These are phyloP conservation scores for Aphanomyces stellatus DNA, from an alignment of 352 stramenopile genomes.

Conservation along the genomic window DNA sequence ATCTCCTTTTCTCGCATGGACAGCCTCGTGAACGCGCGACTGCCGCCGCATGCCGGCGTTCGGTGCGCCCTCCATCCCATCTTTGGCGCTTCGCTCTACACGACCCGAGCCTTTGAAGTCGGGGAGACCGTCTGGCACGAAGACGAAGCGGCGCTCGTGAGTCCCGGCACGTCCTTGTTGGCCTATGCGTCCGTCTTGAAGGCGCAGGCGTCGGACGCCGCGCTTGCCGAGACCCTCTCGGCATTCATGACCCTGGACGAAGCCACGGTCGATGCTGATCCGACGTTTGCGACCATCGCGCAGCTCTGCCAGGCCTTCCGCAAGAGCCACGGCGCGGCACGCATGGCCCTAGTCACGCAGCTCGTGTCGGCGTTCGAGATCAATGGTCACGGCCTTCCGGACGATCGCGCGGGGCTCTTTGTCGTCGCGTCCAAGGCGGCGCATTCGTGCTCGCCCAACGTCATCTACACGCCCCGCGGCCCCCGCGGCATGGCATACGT, in stretches of 20 bases:
- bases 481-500: background rate
- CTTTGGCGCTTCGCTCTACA: background rate
- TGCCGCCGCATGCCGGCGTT: background rate
- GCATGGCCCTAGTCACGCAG: background rate
- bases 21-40: background rate
- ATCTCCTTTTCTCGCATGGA: background rate
- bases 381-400: background rate
- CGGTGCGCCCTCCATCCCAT: background rate
- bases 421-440: background rate
- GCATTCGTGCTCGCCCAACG: constrained; percentile 1
- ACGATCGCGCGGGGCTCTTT: background rate
- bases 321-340: background rate
- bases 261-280: background rate
- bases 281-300: background rate
- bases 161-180: background rate
- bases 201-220: background rate
- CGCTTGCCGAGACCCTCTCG: background rate
- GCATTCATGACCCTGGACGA: background rate
- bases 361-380: constrained; percentile 3
- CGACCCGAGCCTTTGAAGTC: background rate
- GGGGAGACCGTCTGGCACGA: background rate
- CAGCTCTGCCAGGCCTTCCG: background rate
- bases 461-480: background rate
- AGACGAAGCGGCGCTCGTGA: background rate
- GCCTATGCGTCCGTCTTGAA: background rate